These are phyloP conservation scores for Cylindrotheca closterium DNA, from an alignment of 108 stramenopile species.

Conservation along the genomic window DNA sequence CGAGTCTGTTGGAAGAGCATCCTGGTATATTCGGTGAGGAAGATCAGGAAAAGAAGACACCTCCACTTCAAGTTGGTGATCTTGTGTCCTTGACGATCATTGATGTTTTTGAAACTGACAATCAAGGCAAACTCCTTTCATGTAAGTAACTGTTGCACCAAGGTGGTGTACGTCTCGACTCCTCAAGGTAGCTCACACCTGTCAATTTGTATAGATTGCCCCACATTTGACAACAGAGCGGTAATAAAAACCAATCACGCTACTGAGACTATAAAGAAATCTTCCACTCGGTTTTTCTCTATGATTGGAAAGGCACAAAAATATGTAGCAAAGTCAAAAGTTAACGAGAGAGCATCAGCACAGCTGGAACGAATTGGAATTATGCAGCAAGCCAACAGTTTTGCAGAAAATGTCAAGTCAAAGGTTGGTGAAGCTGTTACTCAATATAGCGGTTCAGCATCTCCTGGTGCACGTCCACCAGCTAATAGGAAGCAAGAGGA, in stretches of 20 bases:
- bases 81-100: constrained; percentile 86
- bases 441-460: constrained; percentile 23
- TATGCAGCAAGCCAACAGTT: constrained; percentile 35
- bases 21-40: constrained; percentile 7
- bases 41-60: constrained; percentile 8
- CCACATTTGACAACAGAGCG: constrained; percentile 86
- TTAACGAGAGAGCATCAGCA: constrained; percentile 45
- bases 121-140: constrained; percentile 73
- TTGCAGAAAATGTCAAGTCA: constrained; percentile 40
- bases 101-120: constrained; percentile 90
- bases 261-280: constrained; percentile 69
- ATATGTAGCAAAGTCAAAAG: constrained; percentile 55
- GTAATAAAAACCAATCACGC: constrained; percentile 76
- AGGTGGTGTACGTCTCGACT: too few species aligned
- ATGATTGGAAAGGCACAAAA: constrained; percentile 58
- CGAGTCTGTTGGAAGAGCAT: constrained; percentile 29
- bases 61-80: constrained; percentile 77
- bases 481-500: background rate
- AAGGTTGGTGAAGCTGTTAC: constrained; percentile 50
- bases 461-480: constrained; percentile 9
- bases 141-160: constrained; percentile 5
- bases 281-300: constrained; percentile 53
- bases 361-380: constrained; percentile 36
- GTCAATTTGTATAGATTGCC: constrained; percentile 48
- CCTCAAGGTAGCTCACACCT: too few species aligned